Base-by-base conservation (phyloP, 2,329 filamentous ascomycete species). In the Lithohypha guttulata region DNA sequence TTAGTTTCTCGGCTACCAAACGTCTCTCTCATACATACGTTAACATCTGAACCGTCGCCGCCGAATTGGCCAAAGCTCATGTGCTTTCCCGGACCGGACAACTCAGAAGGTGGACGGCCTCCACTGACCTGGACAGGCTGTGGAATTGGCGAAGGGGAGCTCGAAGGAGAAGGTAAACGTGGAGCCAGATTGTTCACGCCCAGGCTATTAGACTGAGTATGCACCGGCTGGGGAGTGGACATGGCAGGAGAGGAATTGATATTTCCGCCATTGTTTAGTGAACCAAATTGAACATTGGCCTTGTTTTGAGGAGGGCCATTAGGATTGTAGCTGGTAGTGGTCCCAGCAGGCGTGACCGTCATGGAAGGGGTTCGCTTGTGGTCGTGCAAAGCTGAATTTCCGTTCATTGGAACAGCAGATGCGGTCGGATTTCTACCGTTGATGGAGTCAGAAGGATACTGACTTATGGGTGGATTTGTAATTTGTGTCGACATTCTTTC, bases 121-220 rank as follows among this genome's bases (percentile, higher is more conserved):
- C 86, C 85, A 55, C 86, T 91, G 55, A 79, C 83, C 22, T 80
- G 79, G 39, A 81, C 76, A 36, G 86, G 84, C 61, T 89, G 84
- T 21, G 91, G 89, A 52, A 96, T 96, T 3, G 91, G 91, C 28
- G 84, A 89, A 3, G 91, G 91, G 31, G 89, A 95, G 51, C 82
- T 80, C 34, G 83, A 79, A 4, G 91, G 91, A 31, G 87, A 93
- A 33, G 79, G 78, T 36, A 89, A 74, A 53, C 83, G 77, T 42
- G 62, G 68, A 56, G 22, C 25, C n/a, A 47, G 38, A 31, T 46
- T 45, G 27, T 43, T 45, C 11, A 52, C 48, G 25, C 48, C 43
- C 17, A 52, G 46, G 22, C 42, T 50, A 21, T 42, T 38, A 14
- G 38, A 35, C 29, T 42, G 48, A 22, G 50, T 44, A 22, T 47